These are phyloP conservation scores for Helotiales sp. DNA, from an alignment of 2,329 filamentous ascomycete genomes.

Conservation along the genomic window DNA sequence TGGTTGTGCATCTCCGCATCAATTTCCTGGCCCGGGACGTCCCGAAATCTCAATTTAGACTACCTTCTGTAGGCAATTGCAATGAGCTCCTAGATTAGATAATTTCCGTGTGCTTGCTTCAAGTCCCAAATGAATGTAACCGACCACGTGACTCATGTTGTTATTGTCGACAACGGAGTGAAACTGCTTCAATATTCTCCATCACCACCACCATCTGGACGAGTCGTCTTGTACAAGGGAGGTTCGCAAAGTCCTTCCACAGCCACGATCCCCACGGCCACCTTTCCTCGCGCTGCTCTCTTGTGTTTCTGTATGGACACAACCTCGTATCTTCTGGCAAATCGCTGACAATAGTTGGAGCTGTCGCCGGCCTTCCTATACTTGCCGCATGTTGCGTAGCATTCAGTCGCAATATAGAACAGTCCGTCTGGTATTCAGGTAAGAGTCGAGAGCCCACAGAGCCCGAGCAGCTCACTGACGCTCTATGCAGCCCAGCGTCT, in stretches of 20 bases:
- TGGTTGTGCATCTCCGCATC: not conserved
- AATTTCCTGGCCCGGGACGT: not conserved
- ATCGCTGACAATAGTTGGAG: not conserved
- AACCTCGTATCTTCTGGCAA: not conserved
- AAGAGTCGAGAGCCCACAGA: not conserved
- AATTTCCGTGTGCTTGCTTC: not conserved
- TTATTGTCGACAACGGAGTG: not conserved
- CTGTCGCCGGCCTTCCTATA: no score
- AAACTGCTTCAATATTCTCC: not conserved
- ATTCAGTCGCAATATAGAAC: not conserved
- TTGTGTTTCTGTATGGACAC: not conserved
- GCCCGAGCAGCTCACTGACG: not conserved
- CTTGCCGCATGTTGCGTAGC: not conserved
- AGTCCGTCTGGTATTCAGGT: not conserved
- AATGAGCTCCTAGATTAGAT: not conserved
- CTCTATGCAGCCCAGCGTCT: not conserved
- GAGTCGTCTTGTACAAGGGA: not conserved
- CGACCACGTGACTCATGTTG: slow-evolving; percentile 6
- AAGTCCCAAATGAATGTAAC: not conserved
- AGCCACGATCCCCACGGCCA: no score
- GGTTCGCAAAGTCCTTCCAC: not conserved
- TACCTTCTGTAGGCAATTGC: not conserved
- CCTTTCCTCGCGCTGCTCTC: not conserved
- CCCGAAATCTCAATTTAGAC: not conserved
- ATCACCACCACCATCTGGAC: not conserved